phyloP scores from a whole-genome alignment of 306 rosid genomes.

The Pueraria montana region DNA sequence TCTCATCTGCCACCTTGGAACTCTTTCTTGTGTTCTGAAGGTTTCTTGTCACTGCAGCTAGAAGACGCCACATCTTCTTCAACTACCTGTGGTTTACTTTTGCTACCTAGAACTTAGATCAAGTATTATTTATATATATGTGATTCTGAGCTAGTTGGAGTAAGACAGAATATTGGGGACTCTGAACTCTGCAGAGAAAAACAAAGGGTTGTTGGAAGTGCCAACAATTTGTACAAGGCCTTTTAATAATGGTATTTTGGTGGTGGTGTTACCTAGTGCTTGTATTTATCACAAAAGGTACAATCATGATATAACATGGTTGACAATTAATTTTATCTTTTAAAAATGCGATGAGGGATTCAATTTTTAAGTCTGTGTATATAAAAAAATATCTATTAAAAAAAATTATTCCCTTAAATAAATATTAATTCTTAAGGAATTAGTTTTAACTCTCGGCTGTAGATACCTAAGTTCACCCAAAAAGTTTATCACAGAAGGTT shows the following conservation, averaged over 20 bases:
- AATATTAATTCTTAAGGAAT: background rate
- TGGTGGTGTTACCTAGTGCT: constrained; percentile 70
- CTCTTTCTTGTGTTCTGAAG: constrained; percentile 68
- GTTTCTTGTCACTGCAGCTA: constrained; percentile 61
- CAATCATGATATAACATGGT: background rate
- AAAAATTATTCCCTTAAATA: too few relatives aligned
- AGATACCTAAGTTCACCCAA: background rate
- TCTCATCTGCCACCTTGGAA: constrained; percentile 90
- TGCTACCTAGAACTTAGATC: background rate
- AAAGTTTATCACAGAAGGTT: constrained; percentile 1
- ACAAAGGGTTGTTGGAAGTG: constrained; percentile 48
- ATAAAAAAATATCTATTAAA: too few relatives aligned
- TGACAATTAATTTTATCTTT: background rate
- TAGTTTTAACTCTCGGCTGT: background rate
- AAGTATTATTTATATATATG: constrained; percentile 1
- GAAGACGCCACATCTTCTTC: constrained; percentile 56
- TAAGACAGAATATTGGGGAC: constrained; percentile 13
- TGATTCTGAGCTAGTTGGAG: constrained; percentile 11
- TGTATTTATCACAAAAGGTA: constrained; percentile 61
- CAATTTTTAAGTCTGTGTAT: background rate
- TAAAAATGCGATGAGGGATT: background rate
- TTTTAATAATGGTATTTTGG: constrained; percentile 61
- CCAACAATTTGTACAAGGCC: constrained; percentile 39
- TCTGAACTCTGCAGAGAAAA: constrained; percentile 34
- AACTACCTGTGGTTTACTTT: background rate